These are phyloP conservation scores for Neoscytalidium dimidiatum DNA, from an alignment of 2,329 filamentous ascomycete genomes.

Conservation along the genomic window DNA sequence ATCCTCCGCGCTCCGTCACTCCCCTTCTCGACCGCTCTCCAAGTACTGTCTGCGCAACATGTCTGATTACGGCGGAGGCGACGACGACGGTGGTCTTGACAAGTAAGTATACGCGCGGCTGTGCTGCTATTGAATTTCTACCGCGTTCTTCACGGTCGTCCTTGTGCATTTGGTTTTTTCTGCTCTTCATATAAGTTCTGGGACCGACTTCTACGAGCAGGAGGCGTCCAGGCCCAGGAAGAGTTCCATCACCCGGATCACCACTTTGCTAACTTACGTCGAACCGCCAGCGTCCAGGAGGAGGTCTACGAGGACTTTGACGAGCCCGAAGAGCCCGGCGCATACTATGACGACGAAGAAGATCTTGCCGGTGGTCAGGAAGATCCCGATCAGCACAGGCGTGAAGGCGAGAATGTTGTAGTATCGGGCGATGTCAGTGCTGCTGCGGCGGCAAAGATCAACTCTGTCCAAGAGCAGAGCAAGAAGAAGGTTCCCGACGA, in stretches of 20 bases:
- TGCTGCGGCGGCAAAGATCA: constrained; percentile 44
- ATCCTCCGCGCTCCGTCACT: not conserved
- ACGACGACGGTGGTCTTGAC: constrained; percentile 34
- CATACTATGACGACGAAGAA: constrained; percentile 67
- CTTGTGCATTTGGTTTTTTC: not conserved
- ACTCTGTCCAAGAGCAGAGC: constrained; percentile 59
- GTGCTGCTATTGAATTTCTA: not conserved
- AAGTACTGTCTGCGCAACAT: constrained; percentile 30
- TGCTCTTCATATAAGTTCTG: not conserved
- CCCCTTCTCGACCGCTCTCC: not conserved
- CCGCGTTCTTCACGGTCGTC: not conserved
- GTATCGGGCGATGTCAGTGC: constrained; percentile 53
- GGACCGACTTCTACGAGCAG: no score
- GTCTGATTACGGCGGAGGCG: constrained; percentile 50
- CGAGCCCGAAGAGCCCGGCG: constrained; percentile 62
- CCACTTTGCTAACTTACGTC: not conserved
- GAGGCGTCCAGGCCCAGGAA: no score
- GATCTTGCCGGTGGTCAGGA: constrained; percentile 47
- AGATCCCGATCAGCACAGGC: constrained; percentile 31
- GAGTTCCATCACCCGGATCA: not conserved
- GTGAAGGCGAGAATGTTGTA: constrained; percentile 40
- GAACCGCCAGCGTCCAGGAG: constrained; percentile 1
- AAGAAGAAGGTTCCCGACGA: constrained; percentile 90
- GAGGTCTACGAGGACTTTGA: constrained; percentile 30
- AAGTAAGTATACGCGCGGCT: constrained; percentile 18